Evolutionary conservation across 2,329 filamentous ascomycete genomes (phyloP), one percentile per base, ranked within the genome.

Genomic region (Ilyonectria robusta): DNA sequence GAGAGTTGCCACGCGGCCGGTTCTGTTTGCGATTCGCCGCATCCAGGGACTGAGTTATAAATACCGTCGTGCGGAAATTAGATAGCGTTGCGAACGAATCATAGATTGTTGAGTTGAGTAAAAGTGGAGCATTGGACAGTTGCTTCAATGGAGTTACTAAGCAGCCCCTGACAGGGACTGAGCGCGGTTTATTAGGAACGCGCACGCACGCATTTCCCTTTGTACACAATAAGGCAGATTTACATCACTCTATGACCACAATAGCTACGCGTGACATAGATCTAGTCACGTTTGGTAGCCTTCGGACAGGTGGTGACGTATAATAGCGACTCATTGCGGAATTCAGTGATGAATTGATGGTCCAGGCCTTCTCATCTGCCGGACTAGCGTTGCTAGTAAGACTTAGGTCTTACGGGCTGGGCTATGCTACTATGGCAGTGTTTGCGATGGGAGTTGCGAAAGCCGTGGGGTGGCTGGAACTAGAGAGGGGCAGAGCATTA

Each of bases 1-100:
- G 55, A 56, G 48, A 63, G 59, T 57, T 66, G 42, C 59, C 35
- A 40, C 48, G 48, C 67, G 47, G 58, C 51, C 56, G 51, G 59
- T 40, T 59, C 44, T 62, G 21, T 65, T 65, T 48, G 46, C 46
- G 46, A 48, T 48, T 48, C 46, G 46, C 46, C 23, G 46, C 46
- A 48, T 48, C 46, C 23, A 48, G 46, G 46, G 46, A 48, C 46
- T 48, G 46, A 48, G 46, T 48, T 48, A 48, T 48, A 48, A 4
- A 48, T 48, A 48, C 46, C n/a, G 19, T 48, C 46, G 46, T 48
- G 46, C 46, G 46, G 46, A 48, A 48, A 48, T 48, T 48, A 48
- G 46, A 48, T 21, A 48, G 46, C 46, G 13, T 40, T 40, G 35
- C 35, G 35, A 40, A 40, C 35, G 35, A 40, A 40, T 40, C 35